These are phyloP conservation scores for Epithele typhae DNA, from an alignment of 768 basidiomycete genomes.

Conservation along the genomic window DNA sequence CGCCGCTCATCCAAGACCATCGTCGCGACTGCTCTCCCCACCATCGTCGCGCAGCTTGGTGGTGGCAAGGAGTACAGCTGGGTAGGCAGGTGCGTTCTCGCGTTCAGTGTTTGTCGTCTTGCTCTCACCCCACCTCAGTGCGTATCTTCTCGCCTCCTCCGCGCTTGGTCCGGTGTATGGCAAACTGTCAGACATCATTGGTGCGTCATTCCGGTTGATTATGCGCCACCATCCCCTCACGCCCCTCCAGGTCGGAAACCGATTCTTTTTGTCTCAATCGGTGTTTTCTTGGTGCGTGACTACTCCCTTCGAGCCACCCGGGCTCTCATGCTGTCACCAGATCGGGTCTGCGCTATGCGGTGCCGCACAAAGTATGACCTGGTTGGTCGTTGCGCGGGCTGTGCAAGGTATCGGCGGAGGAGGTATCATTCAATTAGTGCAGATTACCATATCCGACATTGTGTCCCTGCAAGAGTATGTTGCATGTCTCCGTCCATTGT, in stretches of 20 bases:
- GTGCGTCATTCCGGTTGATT: constrained; percentile 22
- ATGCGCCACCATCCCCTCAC: constrained; percentile 17
- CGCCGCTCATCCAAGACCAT: constrained; percentile 32
- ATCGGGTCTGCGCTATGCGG: constrained; percentile 80
- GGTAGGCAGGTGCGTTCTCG: constrained; percentile 39
- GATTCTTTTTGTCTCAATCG: constrained; percentile 60
- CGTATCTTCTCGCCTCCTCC: constrained; percentile 69
- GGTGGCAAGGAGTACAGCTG: constrained; percentile 44
- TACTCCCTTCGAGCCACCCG: background rate
- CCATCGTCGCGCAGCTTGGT: constrained; percentile 41
- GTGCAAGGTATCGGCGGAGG: constrained; percentile 84
- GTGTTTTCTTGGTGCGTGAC: constrained; percentile 57
- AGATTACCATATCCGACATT: constrained; percentile 81
- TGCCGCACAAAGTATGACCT: constrained; percentile 72
- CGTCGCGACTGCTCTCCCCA: constrained; percentile 47
- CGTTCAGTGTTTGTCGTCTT: background rate
- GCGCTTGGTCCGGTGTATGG: constrained; percentile 72
- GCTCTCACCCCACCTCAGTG: constrained; percentile 34
- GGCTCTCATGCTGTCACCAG: constrained; percentile 28
- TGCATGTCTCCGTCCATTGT: background rate
- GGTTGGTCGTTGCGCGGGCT: constrained; percentile 74
- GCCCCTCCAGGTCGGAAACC: constrained; percentile 54
- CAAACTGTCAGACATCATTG: constrained; percentile 64
- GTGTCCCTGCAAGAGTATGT: constrained; percentile 73
- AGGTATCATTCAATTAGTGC: constrained; percentile 71